Percentiles rank a stretch among this genome's conserved stretches.
phyloP scores from a whole-genome alignment of 2,329 filamentous ascomycete genomes.

The Sporothrix brunneoviolacea region DNA sequence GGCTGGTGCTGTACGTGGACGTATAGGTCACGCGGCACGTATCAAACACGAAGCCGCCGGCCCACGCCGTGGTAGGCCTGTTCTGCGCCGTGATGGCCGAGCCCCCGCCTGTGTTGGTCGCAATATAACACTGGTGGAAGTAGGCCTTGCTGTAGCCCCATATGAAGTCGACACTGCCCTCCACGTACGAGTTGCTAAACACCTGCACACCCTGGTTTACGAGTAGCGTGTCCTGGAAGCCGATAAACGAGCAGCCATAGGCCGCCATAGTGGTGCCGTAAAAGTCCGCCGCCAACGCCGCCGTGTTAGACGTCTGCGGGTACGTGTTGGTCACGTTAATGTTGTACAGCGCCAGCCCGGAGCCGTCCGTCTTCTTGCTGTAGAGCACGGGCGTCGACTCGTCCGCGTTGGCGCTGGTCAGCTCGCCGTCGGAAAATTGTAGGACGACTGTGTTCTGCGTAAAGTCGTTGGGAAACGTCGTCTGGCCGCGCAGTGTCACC shows the following conservation, averaged over 20 bases:
- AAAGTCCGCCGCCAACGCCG: conserved; percentile 27
- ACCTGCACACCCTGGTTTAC: conserved; percentile 27
- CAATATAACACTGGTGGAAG: conserved; percentile 32
- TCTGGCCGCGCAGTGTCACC: conserved; percentile 30
- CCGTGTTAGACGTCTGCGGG: conserved; percentile 20
- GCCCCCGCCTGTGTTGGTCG: conserved; percentile 26
- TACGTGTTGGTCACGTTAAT: conserved; percentile 35
- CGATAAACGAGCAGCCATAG: conserved; percentile 25
- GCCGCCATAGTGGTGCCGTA: conserved; percentile 26
- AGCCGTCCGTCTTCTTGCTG: conserved; percentile 35
- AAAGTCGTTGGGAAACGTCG: conserved; percentile 28
- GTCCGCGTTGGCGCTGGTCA: conserved; percentile 34
- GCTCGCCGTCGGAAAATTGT: conserved; percentile 30
- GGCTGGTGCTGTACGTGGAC: conserved; percentile 33
- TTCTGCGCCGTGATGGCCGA: conserved; percentile 29
- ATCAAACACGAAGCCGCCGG: conserved; percentile 18
- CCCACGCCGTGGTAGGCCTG: conserved; percentile 23
- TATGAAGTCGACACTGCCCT: conserved; percentile 24
- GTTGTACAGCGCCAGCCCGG: conserved; percentile 45
- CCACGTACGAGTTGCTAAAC: conserved; percentile 28
- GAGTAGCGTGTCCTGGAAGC: conserved; percentile 27
- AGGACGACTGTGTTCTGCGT: conserved; percentile 31
- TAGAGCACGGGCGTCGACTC: conserved; percentile 39
- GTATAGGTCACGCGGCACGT: conserved; percentile 43
- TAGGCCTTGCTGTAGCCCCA: conserved; percentile 15